Base-by-base conservation (phyloP, 179 eudicot species). In the Silene vulgaris region DNA sequence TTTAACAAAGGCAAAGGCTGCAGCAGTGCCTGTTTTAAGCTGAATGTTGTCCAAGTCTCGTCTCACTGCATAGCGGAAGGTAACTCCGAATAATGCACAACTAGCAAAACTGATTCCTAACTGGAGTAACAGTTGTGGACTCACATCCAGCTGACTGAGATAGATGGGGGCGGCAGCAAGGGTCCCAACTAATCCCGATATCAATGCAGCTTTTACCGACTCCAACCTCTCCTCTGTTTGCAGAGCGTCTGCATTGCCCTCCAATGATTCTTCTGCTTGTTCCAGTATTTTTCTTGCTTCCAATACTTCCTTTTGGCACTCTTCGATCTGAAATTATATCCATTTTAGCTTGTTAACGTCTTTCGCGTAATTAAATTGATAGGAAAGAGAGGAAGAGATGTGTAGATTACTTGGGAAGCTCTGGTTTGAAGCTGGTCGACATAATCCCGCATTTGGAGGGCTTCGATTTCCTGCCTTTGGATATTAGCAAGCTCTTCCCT, bases 11-110 rank as follows among this genome's bases (percentile, higher is more conserved):
- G 89, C 97, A 67, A 96, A 96, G 23, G 99, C 99, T 52, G 91
- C 96, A 80, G 90, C 70, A 1, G 97, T 87, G 23, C 99, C 99
- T 0, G 96, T 82, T 80, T 96, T 96, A 66, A 96, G 98, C 78
- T 96, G 98, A 79, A 87, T 78, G 76, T 96, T 85, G 61, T 90
- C 97, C 82, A 96, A 83, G 75, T 96, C 98, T 83, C 97, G 85
- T 82, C 99, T 84, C 28, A 93, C 83, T 11, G 93, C 97, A 80
- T 96, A 93, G 13, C 98, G 83, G 75, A 85, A 93, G 60, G 98
- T 93, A 75, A 90, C 90, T 59, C 99, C 99, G 48, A 88, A 93
- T 72, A 96, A 77, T 45, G 98, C 98, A 84, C 99, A 96, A 70
- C 96, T 93, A 60, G 78, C 79, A 66, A 93, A 88, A 75, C 89